These are phyloP conservation scores for Cordyceps fumosorosea DNA, from an alignment of 2,329 filamentous ascomycete genomes.

Conservation along the genomic window DNA sequence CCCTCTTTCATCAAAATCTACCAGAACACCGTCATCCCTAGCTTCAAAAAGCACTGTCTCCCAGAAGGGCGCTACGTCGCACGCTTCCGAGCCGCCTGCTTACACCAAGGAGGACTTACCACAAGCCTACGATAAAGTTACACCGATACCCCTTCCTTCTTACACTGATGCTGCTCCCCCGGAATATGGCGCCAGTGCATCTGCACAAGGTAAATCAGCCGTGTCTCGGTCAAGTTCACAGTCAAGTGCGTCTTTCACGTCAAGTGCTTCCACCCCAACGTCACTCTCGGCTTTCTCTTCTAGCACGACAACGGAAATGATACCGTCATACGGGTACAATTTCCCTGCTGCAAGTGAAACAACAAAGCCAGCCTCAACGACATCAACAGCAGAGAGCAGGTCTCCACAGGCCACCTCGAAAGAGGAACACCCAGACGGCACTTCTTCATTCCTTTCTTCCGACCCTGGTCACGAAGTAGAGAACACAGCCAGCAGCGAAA, in stretches of 20 bases:
- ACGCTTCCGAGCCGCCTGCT: neutral
- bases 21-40: neutral
- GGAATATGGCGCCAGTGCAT: neutral
- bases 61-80: neutral
- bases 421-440: neutral
- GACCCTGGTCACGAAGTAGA: neutral
- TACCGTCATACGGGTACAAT: slow-evolving; percentile 5
- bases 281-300: neutral
- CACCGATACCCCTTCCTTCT: slow-evolving; percentile 1
- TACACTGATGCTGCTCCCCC: neutral
- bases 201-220: neutral
- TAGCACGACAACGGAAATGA: neutral
- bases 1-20: neutral
- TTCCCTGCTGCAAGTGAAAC: neutral
- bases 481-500: slow-evolving; percentile 5
- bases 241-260: neutral
- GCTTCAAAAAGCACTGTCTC: neutral
- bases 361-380: neutral
- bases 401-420: neutral
- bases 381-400: neutral
- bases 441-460: slow-evolving; percentile 3
- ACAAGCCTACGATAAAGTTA: slow-evolving; percentile 4
- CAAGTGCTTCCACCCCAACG: neutral
- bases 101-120: neutral
- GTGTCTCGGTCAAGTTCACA: neutral